Evolutionary conservation across 2,329 filamentous ascomycete genomes (phyloP).

Genomic region (Alternaria solani): DNA sequence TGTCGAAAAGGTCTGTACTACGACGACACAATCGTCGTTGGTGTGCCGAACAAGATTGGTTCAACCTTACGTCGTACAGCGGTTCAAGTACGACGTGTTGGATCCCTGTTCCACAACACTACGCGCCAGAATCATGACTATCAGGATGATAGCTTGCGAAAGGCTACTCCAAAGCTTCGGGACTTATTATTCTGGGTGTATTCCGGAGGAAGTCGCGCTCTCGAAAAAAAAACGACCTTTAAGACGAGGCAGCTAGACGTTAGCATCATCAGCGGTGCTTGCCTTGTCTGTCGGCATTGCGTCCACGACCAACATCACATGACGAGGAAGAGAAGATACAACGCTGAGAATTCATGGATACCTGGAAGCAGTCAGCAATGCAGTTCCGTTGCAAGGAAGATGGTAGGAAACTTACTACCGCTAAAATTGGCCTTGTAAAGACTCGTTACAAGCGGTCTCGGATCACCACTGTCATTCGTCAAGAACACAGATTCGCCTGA

Average conservation of each 20-base stretch:
- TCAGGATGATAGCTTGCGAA: neutral
- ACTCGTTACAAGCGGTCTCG: conserved; percentile 33
- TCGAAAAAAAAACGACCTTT: neutral
- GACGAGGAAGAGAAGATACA: neutral
- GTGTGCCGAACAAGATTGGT: neutral
- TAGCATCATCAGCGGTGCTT: neutral
- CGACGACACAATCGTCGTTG: neutral
- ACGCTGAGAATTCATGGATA: neutral
- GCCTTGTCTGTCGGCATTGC: neutral
- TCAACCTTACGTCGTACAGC: neutral
- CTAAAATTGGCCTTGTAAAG: neutral
- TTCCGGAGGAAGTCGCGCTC: neutral
- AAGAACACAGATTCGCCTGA: conserved; percentile 52
- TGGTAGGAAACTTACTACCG: neutral
- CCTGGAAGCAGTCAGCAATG: neutral
- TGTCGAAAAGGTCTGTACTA: neutral
- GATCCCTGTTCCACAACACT: neutral
- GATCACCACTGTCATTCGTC: conserved; percentile 53
- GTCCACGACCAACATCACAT: neutral
- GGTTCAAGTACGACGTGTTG: neutral
- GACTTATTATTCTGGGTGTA: neutral
- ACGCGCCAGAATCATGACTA: neutral
- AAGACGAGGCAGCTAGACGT: neutral
- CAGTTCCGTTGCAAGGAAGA: neutral
- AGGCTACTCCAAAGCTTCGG: neutral